phyloP scores from a whole-genome alignment of 257 asterid species.

The Solanum pennellii region DNA sequence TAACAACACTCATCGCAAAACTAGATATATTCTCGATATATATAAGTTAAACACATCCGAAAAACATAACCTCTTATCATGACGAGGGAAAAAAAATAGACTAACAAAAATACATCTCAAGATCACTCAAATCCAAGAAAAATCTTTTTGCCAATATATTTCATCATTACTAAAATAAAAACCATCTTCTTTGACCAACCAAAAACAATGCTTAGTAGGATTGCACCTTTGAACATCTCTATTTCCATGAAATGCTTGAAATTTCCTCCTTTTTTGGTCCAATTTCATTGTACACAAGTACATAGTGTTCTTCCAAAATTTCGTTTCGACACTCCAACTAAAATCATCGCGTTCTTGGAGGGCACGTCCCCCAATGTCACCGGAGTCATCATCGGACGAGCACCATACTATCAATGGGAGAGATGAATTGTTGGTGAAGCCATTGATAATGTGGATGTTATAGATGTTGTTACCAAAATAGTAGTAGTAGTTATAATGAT shows the following conservation, averaged over 20 bases:
- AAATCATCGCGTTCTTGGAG: slow-evolving; percentile 12
- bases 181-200: slow-evolving; percentile 18
- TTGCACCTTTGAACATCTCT: slow-evolving; percentile 1
- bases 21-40: not conserved
- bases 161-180: slow-evolving; percentile 13
- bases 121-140: slow-evolving; percentile 4
- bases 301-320: not conserved
- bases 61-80: not conserved
- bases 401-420: slow-evolving; percentile 6
- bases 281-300: slow-evolving; percentile 7
- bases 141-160: not conserved
- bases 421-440: slow-evolving; percentile 15
- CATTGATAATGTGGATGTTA: slow-evolving; percentile 7
- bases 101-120: not conserved
- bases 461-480: not conserved
- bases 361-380: slow-evolving; percentile 9
- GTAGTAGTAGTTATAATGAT: not conserved
- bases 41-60: not conserved
- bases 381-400: not conserved
- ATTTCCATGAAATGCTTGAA: slow-evolving; percentile 3
- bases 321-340: slow-evolving; percentile 4
- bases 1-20: not conserved
- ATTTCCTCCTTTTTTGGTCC: slow-evolving; percentile 4
- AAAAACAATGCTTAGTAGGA: slow-evolving; percentile 1
- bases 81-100: not conserved